Evolutionary conservation across 2,329 filamentous ascomycete species (phyloP).

Genomic region (Pseudogymnoascus sp.): DNA sequence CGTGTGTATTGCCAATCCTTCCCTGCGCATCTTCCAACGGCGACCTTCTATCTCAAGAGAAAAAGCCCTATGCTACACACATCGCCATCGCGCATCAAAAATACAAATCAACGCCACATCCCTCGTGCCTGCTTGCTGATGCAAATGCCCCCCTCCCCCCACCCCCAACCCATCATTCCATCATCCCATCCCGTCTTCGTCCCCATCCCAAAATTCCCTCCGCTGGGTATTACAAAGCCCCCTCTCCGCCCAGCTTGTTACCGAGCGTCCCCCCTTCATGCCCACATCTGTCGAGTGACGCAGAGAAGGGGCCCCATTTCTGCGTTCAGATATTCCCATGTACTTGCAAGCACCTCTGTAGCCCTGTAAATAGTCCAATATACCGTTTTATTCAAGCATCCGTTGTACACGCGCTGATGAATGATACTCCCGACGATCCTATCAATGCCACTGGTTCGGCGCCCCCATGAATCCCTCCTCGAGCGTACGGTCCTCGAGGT

Average conservation of each 20-base stretch:
- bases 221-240: slow-evolving; percentile 2
- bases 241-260: not conserved
- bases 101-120: slow-evolving; percentile 1
- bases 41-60: slow-evolving; percentile 7
- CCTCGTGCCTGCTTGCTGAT: not conserved
- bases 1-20: not conserved
- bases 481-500: slow-evolving; percentile 84
- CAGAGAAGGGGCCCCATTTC: not conserved
- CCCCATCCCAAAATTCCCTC: not conserved
- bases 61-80: slow-evolving; percentile 3
- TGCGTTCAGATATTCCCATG: not conserved
- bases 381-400: slow-evolving; percentile 5
- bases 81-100: not conserved
- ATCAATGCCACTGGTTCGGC: slow-evolving; percentile 61
- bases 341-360: not conserved
- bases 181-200: not conserved
- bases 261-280: not conserved
- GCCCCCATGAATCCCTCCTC: slow-evolving; percentile 79
- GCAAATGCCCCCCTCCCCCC: not conserved
- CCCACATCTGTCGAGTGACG: not conserved
- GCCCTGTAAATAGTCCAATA: slow-evolving; percentile 6
- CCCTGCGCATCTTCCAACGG: slow-evolving; percentile 1
- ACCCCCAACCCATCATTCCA: not conserved
- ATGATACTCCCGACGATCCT: not conserved
- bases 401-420: slow-evolving; percentile 3